phyloP scores from a whole-genome alignment of 2,329 filamentous ascomycete species.

The Aspergillus melleus region DNA sequence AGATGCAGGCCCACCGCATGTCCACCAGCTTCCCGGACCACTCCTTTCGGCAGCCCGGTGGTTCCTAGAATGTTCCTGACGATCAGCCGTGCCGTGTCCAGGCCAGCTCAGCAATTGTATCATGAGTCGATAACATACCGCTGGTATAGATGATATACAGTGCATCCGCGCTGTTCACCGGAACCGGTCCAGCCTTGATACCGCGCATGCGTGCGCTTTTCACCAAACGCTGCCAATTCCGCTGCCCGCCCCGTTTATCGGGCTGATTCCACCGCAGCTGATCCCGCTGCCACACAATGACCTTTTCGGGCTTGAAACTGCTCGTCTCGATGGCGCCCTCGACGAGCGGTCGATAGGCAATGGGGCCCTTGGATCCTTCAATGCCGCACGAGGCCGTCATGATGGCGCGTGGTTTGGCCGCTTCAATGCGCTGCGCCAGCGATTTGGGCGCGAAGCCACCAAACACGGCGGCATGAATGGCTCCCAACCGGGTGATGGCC shows the following conservation, averaged over 20 bases:
- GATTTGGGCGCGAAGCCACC: conserved; percentile 83
- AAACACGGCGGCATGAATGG: conserved; percentile 89
- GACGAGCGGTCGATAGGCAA: conserved; percentile 75
- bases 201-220: conserved; percentile 68
- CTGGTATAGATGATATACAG: conserved; percentile 93
- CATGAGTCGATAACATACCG: conserved; percentile 33
- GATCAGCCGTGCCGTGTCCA: conserved; percentile 11
- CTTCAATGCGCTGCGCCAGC: conserved; percentile 84
- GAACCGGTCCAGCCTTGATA: conserved; percentile 70
- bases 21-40: conserved; percentile 77
- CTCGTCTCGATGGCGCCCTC: conserved; percentile 69
- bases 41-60: conserved; percentile 79
- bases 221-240: conserved; percentile 76
- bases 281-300: conserved; percentile 82
- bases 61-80: conserved; percentile 55
- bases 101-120: too few relatives aligned
- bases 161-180: conserved; percentile 73
- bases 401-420: conserved; percentile 71
- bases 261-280: conserved; percentile 72
- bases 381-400: conserved; percentile 92
- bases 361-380: conserved; percentile 77
- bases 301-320: conserved; percentile 68
- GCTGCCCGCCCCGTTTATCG: conserved; percentile 65
- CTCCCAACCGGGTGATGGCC: conserved; percentile 76
- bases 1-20: conserved; percentile 83